Evolutionary conservation across 1,139 yeast genomes (phyloP).

Genomic region (Candida smagusa): DNA sequence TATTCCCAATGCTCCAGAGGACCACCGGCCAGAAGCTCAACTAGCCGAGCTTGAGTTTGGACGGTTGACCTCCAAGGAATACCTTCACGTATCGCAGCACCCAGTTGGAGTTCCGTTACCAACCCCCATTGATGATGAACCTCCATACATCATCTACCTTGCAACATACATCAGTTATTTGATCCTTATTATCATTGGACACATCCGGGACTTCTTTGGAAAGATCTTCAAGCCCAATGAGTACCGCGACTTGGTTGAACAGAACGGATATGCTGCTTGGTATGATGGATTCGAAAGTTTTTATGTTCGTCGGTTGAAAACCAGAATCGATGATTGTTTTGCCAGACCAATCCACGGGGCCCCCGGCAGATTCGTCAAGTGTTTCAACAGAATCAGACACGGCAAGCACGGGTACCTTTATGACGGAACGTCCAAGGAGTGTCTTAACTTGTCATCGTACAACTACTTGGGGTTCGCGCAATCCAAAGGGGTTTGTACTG

Average conservation of each 20-base stretch:
- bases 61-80: slow-evolving; percentile 51
- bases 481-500: slow-evolving; percentile 89
- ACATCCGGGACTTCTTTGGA: slow-evolving; percentile 84
- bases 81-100: slow-evolving; percentile 52
- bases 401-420: slow-evolving; percentile 63
- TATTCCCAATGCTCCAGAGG: slow-evolving; percentile 52
- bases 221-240: slow-evolving; percentile 63
- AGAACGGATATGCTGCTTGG: slow-evolving; percentile 95
- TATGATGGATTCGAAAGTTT: slow-evolving; percentile 91
- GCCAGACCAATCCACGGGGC: slow-evolving; percentile 95
- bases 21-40: slow-evolving; percentile 44
- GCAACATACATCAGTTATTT: slow-evolving; percentile 84
- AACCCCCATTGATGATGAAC: slow-evolving; percentile 73
- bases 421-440: slow-evolving; percentile 71
- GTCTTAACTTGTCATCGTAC: slow-evolving; percentile 85
- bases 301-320: slow-evolving; percentile 86
- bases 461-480: slow-evolving; percentile 97
- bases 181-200: slow-evolving; percentile 82
- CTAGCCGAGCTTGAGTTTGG: slow-evolving; percentile 68
- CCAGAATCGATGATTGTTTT: slow-evolving; percentile 90
- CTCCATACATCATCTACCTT: slow-evolving; percentile 75
- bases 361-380: slow-evolving; percentile 86
- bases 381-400: slow-evolving; percentile 70
- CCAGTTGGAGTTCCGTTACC: slow-evolving; percentile 54
- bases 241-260: slow-evolving; percentile 66